Conservation (phyloP, 345 rosid genomes). For the Hibiscus tridactylites region DNA sequence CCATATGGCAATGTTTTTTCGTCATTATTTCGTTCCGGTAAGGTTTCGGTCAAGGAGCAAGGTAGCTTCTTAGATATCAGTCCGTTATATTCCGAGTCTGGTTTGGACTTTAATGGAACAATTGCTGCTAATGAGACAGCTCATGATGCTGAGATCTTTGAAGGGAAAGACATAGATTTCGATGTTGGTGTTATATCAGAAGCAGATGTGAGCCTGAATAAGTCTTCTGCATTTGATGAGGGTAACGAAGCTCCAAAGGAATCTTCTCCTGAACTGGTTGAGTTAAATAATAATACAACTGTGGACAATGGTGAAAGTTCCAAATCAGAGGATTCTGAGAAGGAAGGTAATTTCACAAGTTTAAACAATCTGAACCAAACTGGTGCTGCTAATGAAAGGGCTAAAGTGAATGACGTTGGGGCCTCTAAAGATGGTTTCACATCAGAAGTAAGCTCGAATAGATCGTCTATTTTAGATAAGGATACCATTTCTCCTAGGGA, state of each 20-base stretch:
- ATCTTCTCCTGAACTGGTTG: slow-evolving; percentile 13
- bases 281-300: slow-evolving; percentile 6
- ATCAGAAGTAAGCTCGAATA: slow-evolving; percentile 12
- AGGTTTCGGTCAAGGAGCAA: slow-evolving; percentile 25
- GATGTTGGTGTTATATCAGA: slow-evolving; percentile 16
- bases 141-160: slow-evolving; percentile 4
- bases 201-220: slow-evolving; percentile 10
- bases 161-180: slow-evolving; percentile 21
- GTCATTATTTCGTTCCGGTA: slow-evolving; percentile 34
- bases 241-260: slow-evolving; percentile 8
- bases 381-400: slow-evolving; percentile 20
- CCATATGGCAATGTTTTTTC: slow-evolving; percentile 41
- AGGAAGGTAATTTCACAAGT: slow-evolving; percentile 12
- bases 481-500: slow-evolving; percentile 12
- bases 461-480: slow-evolving; percentile 14
- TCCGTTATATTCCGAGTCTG: slow-evolving; percentile 3
- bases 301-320: slow-evolving; percentile 9
- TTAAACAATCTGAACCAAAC: slow-evolving; percentile 21
- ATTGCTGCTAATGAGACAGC: slow-evolving; percentile 14
- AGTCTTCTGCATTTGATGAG: slow-evolving; percentile 16
- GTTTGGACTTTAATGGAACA: not conserved
- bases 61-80: slow-evolving; percentile 8
- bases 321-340: slow-evolving; percentile 17
- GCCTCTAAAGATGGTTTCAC: slow-evolving; percentile 16
- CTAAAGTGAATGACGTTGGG: slow-evolving; percentile 6